Evolutionary conservation across 805 yeast genomes (phyloP).

Genomic region (Metschnikowia noctiluminum): DNA sequence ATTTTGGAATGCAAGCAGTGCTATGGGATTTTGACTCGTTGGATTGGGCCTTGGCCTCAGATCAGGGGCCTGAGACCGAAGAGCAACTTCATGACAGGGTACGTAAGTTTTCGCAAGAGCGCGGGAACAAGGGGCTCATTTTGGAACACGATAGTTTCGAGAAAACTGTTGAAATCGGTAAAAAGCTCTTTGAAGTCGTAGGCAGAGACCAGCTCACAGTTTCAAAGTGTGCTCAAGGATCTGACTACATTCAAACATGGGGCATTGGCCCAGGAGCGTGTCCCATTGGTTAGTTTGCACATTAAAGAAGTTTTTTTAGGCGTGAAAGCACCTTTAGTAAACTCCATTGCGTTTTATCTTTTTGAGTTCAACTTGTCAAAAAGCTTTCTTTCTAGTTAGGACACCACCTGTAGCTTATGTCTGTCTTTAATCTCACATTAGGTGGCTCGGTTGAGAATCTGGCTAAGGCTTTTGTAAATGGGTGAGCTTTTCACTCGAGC

Average conservation of each 20-base stretch:
- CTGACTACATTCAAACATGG: constrained; percentile 52
- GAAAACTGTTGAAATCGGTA: constrained; percentile 66
- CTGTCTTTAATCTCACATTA: too few species aligned
- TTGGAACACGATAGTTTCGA: constrained; percentile 81
- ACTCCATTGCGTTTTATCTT: too few species aligned
- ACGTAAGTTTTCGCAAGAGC: constrained; percentile 42
- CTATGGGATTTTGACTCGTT: constrained; percentile 90
- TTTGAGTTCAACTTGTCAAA: too few species aligned
- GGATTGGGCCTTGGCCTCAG: constrained; percentile 68
- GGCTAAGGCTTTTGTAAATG: too few species aligned
- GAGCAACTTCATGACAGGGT: constrained; percentile 56
- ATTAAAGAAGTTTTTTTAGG: too few species aligned
- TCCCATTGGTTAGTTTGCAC: too few species aligned
- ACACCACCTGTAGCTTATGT: too few species aligned
- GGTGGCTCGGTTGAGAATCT: too few species aligned
- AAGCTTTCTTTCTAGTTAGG: too few species aligned
- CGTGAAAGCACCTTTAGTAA: too few species aligned
- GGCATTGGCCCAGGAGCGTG: constrained; percentile 1
- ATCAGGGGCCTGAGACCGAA: constrained; percentile 47
- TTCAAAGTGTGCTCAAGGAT: constrained; percentile 72
- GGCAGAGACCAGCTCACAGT: constrained; percentile 62
- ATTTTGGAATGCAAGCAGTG: constrained; percentile 83
- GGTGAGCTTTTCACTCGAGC: too few species aligned
- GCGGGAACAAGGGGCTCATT: constrained; percentile 54
- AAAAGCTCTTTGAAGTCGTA: constrained; percentile 49